Evolutionary conservation across 257 asterid species (phyloP).

Genomic region (Nicotiana undulata): DNA sequence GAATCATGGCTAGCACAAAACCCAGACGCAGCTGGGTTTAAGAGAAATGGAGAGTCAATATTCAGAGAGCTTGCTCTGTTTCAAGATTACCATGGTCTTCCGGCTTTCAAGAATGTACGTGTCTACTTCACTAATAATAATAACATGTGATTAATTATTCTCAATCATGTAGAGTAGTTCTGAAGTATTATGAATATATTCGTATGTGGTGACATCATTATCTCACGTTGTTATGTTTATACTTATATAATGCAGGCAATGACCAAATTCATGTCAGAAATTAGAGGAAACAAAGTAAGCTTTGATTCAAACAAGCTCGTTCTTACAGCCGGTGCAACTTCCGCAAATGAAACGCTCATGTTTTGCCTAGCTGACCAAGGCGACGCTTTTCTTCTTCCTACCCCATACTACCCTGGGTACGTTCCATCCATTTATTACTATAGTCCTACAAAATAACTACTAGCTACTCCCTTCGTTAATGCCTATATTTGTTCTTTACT

Average conservation of each 20-base stretch:
- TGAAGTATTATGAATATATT: background rate
- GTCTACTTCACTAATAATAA: background rate
- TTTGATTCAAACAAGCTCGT: conserved; percentile 54
- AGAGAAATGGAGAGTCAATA: conserved; percentile 40
- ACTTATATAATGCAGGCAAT: conserved; percentile 39
- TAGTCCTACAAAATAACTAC: no score
- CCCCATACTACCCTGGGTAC: conserved; percentile 78
- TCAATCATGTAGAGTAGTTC: no score
- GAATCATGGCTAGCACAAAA: conserved; percentile 51
- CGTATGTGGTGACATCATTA: background rate
- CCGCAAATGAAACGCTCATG: conserved; percentile 67
- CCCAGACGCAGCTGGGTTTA: conserved; percentile 47
- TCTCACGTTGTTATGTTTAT: background rate
- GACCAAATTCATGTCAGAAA: conserved; percentile 56
- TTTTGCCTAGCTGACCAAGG: conserved; percentile 71
- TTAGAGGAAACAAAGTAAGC: conserved; percentile 58
- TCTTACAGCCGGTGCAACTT: conserved; percentile 78
- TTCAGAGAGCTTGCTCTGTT: conserved; percentile 66
- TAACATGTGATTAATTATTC: background rate
- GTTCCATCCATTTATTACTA: background rate
- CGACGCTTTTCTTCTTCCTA: conserved; percentile 65
- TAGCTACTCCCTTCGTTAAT: no score
- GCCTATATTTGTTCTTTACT: background rate
- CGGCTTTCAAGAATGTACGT: conserved; percentile 14
- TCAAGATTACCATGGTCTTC: conserved; percentile 60